Conservation (phyloP, 345 rosid genomes). For the Diplotaxis tenuifolia region DNA sequence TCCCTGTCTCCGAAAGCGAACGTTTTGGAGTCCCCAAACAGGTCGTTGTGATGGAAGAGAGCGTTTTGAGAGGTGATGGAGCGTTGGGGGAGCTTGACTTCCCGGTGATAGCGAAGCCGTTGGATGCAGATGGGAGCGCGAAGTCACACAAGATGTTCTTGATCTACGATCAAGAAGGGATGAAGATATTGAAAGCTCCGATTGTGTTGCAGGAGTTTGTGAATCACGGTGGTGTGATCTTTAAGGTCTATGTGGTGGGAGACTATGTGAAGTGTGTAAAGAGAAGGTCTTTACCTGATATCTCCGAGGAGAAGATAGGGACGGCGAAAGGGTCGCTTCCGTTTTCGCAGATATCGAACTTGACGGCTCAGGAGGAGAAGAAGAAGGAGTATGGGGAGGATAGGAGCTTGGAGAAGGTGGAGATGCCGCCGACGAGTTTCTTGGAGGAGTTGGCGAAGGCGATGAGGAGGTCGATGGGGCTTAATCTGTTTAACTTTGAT, state of each 20-base stretch:
- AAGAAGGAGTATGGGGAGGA: conserved; percentile 26
- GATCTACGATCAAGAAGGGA: conserved; percentile 52
- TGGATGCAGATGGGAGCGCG: conserved; percentile 52
- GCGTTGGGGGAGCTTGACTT: conserved; percentile 42
- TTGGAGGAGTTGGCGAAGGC: conserved; percentile 46
- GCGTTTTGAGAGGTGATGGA: conserved; percentile 21
- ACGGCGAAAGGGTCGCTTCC: conserved; percentile 45
- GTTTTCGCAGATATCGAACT: conserved; percentile 60
- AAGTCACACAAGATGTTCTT: conserved; percentile 52
- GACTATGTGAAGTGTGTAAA: conserved; percentile 45
- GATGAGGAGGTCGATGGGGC: conserved; percentile 48
- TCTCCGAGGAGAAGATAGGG: conserved; percentile 45
- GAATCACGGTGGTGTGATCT: conserved; percentile 65
- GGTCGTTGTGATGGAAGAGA: conserved; percentile 41
- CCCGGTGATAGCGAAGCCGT: conserved; percentile 56
- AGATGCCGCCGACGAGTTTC: conserved; percentile 54
- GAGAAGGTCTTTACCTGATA: conserved; percentile 55
- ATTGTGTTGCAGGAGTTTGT: conserved; percentile 65
- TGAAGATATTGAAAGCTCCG: conserved; percentile 41
- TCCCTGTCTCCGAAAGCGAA: conserved; percentile 24
- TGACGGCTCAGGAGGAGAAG: conserved; percentile 29
- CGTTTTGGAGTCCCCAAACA: conserved; percentile 44
- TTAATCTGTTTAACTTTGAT: conserved; percentile 64
- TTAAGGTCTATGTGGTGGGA: conserved; percentile 63
- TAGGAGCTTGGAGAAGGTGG: conserved; percentile 41